phyloP scores from a whole-genome alignment of 2,329 filamentous ascomycete genomes.

The Teratosphaeriaceae sp. region DNA sequence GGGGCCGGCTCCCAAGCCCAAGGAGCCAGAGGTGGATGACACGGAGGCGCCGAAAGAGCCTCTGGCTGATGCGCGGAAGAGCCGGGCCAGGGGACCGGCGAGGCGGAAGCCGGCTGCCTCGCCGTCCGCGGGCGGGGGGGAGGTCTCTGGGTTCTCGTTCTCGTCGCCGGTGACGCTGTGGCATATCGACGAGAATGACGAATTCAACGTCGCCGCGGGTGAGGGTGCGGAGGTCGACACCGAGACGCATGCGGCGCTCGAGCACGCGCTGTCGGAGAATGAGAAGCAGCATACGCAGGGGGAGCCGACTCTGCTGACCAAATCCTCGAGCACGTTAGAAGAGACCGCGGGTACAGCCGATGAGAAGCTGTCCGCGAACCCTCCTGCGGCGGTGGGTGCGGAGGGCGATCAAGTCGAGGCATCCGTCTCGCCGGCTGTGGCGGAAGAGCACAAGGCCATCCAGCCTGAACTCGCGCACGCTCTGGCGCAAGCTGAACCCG shows the following conservation, averaged over 20 bases:
- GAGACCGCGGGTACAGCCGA: constrained; percentile 2
- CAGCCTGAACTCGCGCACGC: constrained; percentile 18
- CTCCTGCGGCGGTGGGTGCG: constrained; percentile 13
- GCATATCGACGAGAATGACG: constrained; percentile 36
- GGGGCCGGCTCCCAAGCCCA: constrained; percentile 58
- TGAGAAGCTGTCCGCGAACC: not conserved
- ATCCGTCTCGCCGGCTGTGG: constrained; percentile 9
- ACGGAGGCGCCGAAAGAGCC: constrained; percentile 65
- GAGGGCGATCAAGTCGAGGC: constrained; percentile 18
- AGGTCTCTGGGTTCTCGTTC: constrained; percentile 40
- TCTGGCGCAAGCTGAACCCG: constrained; percentile 9
- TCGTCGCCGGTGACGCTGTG: constrained; percentile 33
- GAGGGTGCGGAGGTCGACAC: constrained; percentile 6
- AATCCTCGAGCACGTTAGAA: constrained; percentile 6
- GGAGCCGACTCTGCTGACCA: constrained; percentile 13
- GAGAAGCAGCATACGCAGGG: constrained; percentile 19
- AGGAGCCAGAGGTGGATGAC: constrained; percentile 56
- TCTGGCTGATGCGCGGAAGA: constrained; percentile 83
- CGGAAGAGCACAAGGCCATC: constrained; percentile 12
- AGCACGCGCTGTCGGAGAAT: constrained; percentile 21
- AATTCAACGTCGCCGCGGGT: constrained; percentile 27
- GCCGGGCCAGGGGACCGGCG: constrained; percentile 80
- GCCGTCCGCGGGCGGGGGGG: constrained; percentile 41
- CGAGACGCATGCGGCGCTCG: constrained; percentile 14
- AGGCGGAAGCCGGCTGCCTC: constrained; percentile 56